Evolutionary conservation across 768 basidiomycete species (phyloP).

Genomic region (Leucocoprinus birnbaumii): DNA sequence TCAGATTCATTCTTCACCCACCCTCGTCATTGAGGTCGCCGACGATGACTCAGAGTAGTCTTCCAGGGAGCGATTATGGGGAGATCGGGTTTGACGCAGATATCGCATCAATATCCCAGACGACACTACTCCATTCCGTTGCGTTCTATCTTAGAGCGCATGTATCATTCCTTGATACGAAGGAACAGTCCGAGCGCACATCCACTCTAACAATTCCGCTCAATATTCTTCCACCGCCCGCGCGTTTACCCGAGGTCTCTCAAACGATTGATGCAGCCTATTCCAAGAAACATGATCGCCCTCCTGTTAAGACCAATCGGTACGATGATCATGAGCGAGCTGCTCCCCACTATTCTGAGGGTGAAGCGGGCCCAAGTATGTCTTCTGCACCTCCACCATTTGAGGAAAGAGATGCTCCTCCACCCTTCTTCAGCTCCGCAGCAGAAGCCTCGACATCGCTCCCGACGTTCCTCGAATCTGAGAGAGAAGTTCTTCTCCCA

Average conservation of each 20-base stretch:
- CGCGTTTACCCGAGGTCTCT: slow-evolving; percentile 80
- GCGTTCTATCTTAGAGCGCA: slow-evolving; percentile 73
- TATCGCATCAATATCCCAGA: slow-evolving; percentile 75
- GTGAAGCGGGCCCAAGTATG: slow-evolving; percentile 76
- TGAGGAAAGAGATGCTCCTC: slow-evolving; percentile 76
- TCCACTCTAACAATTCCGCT: slow-evolving; percentile 68
- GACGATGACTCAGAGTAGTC: slow-evolving; percentile 38
- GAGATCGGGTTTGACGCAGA: slow-evolving; percentile 57
- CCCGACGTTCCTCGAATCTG: slow-evolving; percentile 80
- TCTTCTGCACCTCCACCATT: slow-evolving; percentile 76
- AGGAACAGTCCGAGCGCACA: slow-evolving; percentile 64
- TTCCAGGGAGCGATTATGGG: slow-evolving; percentile 39
- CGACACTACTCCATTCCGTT: slow-evolving; percentile 80
- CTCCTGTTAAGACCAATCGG: slow-evolving; percentile 68
- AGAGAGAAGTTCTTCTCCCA: slow-evolving; percentile 72
- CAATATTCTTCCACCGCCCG: slow-evolving; percentile 67
- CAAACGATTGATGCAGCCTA: slow-evolving; percentile 71
- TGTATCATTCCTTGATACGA: slow-evolving; percentile 74
- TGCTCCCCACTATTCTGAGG: slow-evolving; percentile 65
- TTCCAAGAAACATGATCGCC: slow-evolving; percentile 85
- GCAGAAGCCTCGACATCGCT: slow-evolving; percentile 61
- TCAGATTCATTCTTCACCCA: slow-evolving; percentile 81
- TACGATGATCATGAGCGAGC: slow-evolving; percentile 61
- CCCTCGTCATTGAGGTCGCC: slow-evolving; percentile 49
- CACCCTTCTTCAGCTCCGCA: slow-evolving; percentile 56